Evolutionary conservation across 164 flowering plant species (phyloP).

Genomic region (grape (Vitis vinifera)): DNA sequence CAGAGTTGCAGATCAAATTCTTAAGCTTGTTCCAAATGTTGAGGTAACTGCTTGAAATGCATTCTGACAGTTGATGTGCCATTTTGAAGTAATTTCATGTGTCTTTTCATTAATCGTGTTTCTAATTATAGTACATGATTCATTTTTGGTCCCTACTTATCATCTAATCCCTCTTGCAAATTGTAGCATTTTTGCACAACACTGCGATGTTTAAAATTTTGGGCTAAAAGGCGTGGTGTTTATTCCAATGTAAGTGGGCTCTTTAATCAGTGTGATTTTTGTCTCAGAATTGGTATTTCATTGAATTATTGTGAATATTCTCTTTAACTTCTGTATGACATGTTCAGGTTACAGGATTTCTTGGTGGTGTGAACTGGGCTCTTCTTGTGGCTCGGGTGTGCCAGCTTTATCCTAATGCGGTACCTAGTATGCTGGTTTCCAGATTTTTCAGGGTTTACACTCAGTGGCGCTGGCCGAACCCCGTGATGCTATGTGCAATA

Average conservation of each 20-base stretch:
- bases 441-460: conserved; percentile 93
- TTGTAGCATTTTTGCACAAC: conserved; percentile 82
- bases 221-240: conserved; percentile 97
- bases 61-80: not conserved
- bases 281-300: not conserved
- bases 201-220: conserved; percentile 80
- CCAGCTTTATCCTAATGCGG: conserved; percentile 95
- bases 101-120: not conserved
- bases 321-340: not conserved
- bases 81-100: not conserved
- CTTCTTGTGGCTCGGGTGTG: conserved; percentile 91
- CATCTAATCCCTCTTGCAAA: conserved; percentile 1
- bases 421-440: conserved; percentile 90
- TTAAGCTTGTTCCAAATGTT: conserved; percentile 71
- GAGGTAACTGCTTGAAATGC: conserved; percentile 36
- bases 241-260: conserved; percentile 84
- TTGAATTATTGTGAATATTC: too few species aligned
- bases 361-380: conserved; percentile 99
- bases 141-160: not conserved
- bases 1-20: conserved; percentile 80
- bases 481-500: conserved; percentile 90
- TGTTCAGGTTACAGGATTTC: conserved; percentile 90
- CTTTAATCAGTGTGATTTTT: not conserved
- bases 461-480: conserved; percentile 99
- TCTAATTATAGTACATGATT: not conserved